phyloP scores from a whole-genome alignment of 78 protist species.

The Dictyostelium firmibasis region DNA sequence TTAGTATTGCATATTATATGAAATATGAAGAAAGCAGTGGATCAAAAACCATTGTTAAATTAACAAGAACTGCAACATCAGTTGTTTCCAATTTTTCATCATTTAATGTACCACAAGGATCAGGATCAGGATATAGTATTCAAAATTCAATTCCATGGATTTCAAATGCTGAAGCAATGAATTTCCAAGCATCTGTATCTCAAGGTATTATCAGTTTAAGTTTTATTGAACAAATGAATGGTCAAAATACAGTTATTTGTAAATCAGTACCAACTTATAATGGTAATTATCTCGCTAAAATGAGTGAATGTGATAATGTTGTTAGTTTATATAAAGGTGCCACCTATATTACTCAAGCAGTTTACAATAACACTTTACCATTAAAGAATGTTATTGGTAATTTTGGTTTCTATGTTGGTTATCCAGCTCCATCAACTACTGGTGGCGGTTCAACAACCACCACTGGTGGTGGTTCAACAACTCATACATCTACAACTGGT shows the following conservation, averaged over 20 bases:
- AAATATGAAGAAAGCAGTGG: conserved; percentile 10
- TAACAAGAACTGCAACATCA: conserved; percentile 60
- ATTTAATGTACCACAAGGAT: conserved; percentile 55
- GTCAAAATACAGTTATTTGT: conserved; percentile 25
- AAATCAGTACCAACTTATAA: conserved; percentile 35
- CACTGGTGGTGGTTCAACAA: background rate
- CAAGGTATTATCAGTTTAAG: conserved; percentile 30
- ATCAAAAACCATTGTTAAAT: background rate
- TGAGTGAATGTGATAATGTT: conserved; percentile 11
- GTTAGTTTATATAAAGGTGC: conserved; percentile 44
- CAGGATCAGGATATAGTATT: conserved; percentile 8
- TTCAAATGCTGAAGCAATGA: conserved; percentile 43
- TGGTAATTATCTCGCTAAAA: background rate
- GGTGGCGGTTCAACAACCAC: conserved; percentile 30
- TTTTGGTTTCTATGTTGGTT: conserved; percentile 68
- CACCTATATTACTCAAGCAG: conserved; percentile 38
- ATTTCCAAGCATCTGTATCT: conserved; percentile 53
- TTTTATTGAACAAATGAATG: background rate
- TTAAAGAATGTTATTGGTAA: conserved; percentile 32
- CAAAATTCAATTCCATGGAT: conserved; percentile 33
- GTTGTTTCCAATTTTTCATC: conserved; percentile 11
- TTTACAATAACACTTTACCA: conserved; percentile 30
- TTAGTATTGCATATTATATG: conserved; percentile 10
- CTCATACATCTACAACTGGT: background rate
- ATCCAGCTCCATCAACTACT: background rate